phyloP scores from a whole-genome alignment of 148 eudicot species.

The Fagopyrum homotropicum region DNA sequence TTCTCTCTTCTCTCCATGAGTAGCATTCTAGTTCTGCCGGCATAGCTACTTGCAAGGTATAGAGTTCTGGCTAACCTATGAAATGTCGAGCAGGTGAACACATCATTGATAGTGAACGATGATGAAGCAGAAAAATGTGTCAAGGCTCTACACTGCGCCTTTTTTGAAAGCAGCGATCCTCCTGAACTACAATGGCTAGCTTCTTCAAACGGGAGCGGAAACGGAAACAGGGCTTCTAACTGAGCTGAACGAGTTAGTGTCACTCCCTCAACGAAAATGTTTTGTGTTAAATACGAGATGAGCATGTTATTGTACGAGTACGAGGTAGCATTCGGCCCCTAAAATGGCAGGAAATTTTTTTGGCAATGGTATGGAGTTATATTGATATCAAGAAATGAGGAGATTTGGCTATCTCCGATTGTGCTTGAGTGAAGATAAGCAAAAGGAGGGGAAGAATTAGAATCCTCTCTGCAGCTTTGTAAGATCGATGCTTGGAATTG shows the following conservation, averaged over 20 bases:
- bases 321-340: slow-evolving; percentile 3
- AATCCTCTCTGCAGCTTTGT: background rate
- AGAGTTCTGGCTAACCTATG: background rate
- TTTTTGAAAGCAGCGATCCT: slow-evolving; percentile 47
- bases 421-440: background rate
- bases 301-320: background rate
- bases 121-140: slow-evolving; percentile 84
- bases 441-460: background rate
- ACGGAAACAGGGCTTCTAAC: slow-evolving; percentile 4
- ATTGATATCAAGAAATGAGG: background rate
- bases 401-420: background rate
- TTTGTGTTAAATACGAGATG: slow-evolving; percentile 2
- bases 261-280: background rate
- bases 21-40: background rate
- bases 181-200: slow-evolving; percentile 7
- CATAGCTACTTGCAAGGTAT: background rate
- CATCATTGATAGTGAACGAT: slow-evolving; percentile 86
- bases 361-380: background rate
- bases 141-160: slow-evolving; percentile 74
- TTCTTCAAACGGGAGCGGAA: background rate
- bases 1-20: background rate
- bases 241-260: background rate
- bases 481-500: background rate
- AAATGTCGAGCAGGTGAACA: slow-evolving; percentile 51
- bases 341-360: background rate